Base-by-base conservation (phyloP, 352 stramenopile species). In the Phytophthora podocarpi region DNA sequence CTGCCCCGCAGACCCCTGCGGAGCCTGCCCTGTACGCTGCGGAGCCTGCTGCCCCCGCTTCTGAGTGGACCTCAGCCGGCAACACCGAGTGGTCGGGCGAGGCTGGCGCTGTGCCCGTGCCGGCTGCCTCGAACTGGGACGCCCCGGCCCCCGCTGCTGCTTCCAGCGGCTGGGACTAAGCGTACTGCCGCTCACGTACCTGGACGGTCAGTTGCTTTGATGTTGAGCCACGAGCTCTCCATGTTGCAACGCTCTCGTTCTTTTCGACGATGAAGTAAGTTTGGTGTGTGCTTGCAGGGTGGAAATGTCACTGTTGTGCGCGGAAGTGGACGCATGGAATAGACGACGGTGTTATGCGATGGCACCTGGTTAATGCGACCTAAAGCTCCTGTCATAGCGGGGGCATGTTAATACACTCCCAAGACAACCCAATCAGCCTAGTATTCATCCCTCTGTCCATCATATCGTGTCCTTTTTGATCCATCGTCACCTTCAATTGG, bases 271-370 rank as follows among this genome's bases (percentile, higher is more conserved):
- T 57, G 55, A 70, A 64, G 40, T 41, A 41, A 36, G 5, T 36
- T 52, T 45, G 55, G 28, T 49, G 46, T 46, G 49, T 32, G 37
- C 11, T 48, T 40, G 36, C 7, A n/a, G 37, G 18, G 57, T 62
- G 28, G 13, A 32, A 53, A 47, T 55, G 53, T 2, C 43, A 60
- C 32, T 32, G 62, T 24, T 61, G 41, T 63, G 68, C 8, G 27
- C n/a, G 45, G 43, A 43, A 35, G 52, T 47, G 73, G 72, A 83
- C 76, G 85, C 87, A 96, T 96, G 87, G 87, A 96, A 93, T 94
- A 96, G 70, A 96, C 87, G 87, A 96, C 82, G 87, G 85, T 92
- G 87, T 96, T 94, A 87, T 87, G 87, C 87, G 87, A 96, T 96
- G 87, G 85, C 87, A 91, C 85, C 83, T 78, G 87, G 87, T 96